phyloP scores from a whole-genome alignment of 306 rosid species.

The Casuarina glauca region DNA sequence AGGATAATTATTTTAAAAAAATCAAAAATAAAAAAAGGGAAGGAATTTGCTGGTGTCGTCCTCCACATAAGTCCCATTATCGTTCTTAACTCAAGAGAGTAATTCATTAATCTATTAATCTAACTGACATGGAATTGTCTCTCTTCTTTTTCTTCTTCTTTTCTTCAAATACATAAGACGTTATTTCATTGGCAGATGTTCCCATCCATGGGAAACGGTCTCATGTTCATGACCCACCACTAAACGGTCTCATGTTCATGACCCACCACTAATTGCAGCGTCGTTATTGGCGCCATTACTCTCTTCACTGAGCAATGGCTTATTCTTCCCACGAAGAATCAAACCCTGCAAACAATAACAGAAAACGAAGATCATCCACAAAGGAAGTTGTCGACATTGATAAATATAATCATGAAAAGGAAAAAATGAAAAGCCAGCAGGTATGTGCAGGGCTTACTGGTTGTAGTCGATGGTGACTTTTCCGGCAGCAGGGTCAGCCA shows the following conservation, averaged over 20 bases:
- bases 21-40: too few species aligned
- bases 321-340: background rate
- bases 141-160: too few species aligned
- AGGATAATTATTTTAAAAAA: too few species aligned
- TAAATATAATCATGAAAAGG: background rate
- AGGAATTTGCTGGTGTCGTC: too few species aligned
- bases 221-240: background rate
- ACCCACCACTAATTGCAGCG: background rate
- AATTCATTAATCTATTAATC: too few species aligned
- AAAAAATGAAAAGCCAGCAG: background rate
- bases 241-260: background rate
- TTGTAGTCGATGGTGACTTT: slow-evolving; percentile 24
- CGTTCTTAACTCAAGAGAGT: too few species aligned
- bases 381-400: too few species aligned
- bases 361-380: background rate
- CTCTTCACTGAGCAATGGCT: background rate
- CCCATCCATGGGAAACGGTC: background rate
- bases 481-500: slow-evolving; percentile 28
- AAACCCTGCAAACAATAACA: background rate
- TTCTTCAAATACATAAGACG: too few species aligned
- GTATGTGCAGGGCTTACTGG: background rate
- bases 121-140: too few species aligned
- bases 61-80: too few species aligned
- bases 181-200: background rate
- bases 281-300: background rate